These are phyloP conservation scores for Hypoxylon cercidicola DNA, from an alignment of 495 filamentous ascomycete genomes.

Conservation along the genomic window DNA sequence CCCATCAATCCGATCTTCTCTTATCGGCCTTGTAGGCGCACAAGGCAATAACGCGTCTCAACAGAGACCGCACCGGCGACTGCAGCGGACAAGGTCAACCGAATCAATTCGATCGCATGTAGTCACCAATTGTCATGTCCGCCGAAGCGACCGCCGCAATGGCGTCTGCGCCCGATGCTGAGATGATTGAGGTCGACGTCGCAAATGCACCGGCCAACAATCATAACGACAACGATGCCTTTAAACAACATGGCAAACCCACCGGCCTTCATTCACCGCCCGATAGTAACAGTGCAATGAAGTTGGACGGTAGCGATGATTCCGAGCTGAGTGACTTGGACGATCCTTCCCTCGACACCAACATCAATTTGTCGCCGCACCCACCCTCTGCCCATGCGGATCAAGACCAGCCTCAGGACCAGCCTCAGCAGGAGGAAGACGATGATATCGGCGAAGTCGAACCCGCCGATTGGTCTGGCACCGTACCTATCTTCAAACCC, in stretches of 20 bases:
- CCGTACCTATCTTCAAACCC: slow-evolving; percentile 94
- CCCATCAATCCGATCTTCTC: slow-evolving; percentile 17
- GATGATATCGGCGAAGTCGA: slow-evolving; percentile 77
- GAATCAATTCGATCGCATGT: slow-evolving; percentile 45
- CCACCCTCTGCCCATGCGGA: slow-evolving; percentile 19
- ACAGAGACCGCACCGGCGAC: slow-evolving; percentile 4
- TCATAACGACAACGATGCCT: slow-evolving; percentile 15
- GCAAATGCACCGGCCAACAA: slow-evolving; percentile 25
- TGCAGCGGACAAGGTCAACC: slow-evolving; percentile 13
- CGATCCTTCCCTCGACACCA: slow-evolving; percentile 48
- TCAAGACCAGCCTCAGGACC: slow-evolving; percentile 33
- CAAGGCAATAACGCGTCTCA: not conserved
- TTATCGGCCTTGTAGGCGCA: slow-evolving; percentile 2
- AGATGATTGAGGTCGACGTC: slow-evolving; percentile 34
- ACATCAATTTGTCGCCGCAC: slow-evolving; percentile 43
- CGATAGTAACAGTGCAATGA: slow-evolving; percentile 62
- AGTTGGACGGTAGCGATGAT: slow-evolving; percentile 59
- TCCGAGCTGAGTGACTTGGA: slow-evolving; percentile 69
- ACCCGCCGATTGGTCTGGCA: slow-evolving; percentile 90
- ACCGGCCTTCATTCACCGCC: slow-evolving; percentile 61
- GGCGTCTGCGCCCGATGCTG: slow-evolving; percentile 39
- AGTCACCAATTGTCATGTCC: slow-evolving; percentile 45
- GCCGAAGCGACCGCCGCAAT: slow-evolving; percentile 46
- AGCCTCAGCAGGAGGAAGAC: slow-evolving; percentile 57
- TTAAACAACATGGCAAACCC: slow-evolving; percentile 43